These are phyloP conservation scores for Linaria vulgaris DNA, from an alignment of 257 asterid genomes.

Conservation along the genomic window DNA sequence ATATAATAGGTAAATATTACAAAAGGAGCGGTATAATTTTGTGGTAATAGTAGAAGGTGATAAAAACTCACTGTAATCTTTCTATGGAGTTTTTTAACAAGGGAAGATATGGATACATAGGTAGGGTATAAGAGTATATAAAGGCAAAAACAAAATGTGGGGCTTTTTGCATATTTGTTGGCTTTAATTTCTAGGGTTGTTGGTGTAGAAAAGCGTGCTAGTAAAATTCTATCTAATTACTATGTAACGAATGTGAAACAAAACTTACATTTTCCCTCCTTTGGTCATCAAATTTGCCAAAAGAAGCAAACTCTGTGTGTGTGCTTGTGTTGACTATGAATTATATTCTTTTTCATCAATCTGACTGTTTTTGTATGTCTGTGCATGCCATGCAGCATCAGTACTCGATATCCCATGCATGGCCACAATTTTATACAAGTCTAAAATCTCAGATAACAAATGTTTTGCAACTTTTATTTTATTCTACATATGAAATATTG, in stretches of 20 bases:
- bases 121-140: not conserved
- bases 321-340: not conserved
- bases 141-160: conserved; percentile 19
- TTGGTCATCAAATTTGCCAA: conserved; percentile 2
- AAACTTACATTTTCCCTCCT: conserved; percentile 16
- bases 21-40: conserved; percentile 14
- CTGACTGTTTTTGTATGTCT: not conserved
- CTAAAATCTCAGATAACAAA: not conserved
- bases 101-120: conserved; percentile 18
- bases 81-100: conserved; percentile 29
- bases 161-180: conserved; percentile 14
- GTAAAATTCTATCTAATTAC: not conserved
- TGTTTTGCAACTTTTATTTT: too few species aligned
- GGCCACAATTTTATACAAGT: not conserved
- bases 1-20: conserved; percentile 3
- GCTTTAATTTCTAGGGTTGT: conserved; percentile 40
- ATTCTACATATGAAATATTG: too few species aligned
- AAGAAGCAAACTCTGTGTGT: not conserved
- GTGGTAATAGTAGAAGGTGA: conserved; percentile 22
- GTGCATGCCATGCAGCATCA: conserved; percentile 19
- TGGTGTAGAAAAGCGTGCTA: not conserved
- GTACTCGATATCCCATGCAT: not conserved
- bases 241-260: conserved; percentile 19
- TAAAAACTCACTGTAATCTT: conserved; percentile 27
- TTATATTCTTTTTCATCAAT: not conserved